These are phyloP conservation scores for Aspergillus incahuasiensis DNA, from an alignment of 495 filamentous ascomycete genomes.

Conservation along the genomic window DNA sequence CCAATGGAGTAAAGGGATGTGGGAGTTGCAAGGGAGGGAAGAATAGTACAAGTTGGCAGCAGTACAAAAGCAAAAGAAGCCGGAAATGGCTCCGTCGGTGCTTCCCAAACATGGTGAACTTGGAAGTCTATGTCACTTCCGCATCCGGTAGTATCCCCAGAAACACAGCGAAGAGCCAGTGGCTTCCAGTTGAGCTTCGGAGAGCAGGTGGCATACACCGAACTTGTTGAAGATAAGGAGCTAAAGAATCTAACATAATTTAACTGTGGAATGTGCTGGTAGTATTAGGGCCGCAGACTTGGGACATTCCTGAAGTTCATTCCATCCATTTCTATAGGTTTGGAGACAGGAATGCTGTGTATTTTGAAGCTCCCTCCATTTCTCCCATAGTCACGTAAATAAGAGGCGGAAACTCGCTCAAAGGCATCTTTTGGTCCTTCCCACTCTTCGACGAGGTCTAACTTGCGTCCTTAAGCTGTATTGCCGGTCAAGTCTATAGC, in stretches of 20 bases:
- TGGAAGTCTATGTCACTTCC: slow-evolving; percentile 16
- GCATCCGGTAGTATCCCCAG: slow-evolving; percentile 18
- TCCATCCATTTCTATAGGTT: background rate
- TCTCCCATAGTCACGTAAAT: background rate
- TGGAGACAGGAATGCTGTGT: slow-evolving; percentile 8
- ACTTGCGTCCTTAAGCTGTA: background rate
- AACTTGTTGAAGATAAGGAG: background rate
- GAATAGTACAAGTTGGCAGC: background rate
- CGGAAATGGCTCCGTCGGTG: background rate
- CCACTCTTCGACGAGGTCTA: background rate
- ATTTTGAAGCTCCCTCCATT: background rate
- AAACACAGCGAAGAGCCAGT: background rate
- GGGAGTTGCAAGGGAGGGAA: slow-evolving; percentile 11
- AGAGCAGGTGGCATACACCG: background rate
- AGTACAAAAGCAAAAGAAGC: slow-evolving; percentile 6
- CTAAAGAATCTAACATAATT: background rate
- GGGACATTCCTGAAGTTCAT: background rate
- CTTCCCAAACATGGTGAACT: slow-evolving; percentile 4
- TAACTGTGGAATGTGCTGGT: background rate
- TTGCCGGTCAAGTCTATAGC: background rate
- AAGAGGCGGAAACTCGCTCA: background rate
- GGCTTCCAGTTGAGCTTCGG: background rate
- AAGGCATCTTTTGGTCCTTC: background rate
- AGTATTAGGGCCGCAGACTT: background rate
- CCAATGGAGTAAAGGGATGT: background rate